Conservation (phyloP, 768 basidiomycete genomes). For the Crepidotus variabilis region DNA sequence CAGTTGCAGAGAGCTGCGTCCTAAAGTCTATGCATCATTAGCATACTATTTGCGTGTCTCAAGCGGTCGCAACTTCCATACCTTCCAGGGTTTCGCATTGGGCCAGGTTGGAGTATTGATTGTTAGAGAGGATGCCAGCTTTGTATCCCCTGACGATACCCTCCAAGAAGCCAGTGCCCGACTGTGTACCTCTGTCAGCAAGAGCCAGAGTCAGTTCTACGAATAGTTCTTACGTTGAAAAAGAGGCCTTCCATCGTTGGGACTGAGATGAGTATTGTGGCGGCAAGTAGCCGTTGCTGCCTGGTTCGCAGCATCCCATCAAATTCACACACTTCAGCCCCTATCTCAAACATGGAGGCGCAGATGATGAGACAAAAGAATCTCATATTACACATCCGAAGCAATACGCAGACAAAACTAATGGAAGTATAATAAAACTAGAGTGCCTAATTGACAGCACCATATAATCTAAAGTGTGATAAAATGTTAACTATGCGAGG, state of each 20-base stretch:
- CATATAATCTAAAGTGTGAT: background rate
- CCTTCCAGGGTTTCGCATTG: constrained; percentile 99
- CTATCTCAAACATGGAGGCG: background rate
- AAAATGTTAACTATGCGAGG: background rate
- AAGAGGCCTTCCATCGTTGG: constrained; percentile 82
- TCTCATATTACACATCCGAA: no score
- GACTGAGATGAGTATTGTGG: background rate
- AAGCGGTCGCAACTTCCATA: constrained; percentile 24
- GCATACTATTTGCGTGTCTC: background rate
- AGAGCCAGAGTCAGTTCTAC: constrained; percentile 8
- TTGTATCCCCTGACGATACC: constrained; percentile 91
- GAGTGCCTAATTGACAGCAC: no score
- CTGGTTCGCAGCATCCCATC: background rate
- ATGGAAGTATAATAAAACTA: no score
- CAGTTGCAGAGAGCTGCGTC: constrained; percentile 92
- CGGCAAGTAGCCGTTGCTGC: background rate
- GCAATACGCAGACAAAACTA: no score
- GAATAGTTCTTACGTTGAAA: constrained; percentile 64
- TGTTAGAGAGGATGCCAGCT: constrained; percentile 83
- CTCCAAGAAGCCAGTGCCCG: constrained; percentile 72
- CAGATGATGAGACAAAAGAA: no score
- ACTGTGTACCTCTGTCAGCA: constrained; percentile 41
- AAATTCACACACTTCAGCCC: background rate
- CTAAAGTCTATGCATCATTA: constrained; percentile 68
- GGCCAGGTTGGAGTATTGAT: constrained; percentile 87